Evolutionary conservation across 2,329 filamentous ascomycete genomes (phyloP), one percentile per base, ranked within the genome.

Genomic region (Fusarium concolor): DNA sequence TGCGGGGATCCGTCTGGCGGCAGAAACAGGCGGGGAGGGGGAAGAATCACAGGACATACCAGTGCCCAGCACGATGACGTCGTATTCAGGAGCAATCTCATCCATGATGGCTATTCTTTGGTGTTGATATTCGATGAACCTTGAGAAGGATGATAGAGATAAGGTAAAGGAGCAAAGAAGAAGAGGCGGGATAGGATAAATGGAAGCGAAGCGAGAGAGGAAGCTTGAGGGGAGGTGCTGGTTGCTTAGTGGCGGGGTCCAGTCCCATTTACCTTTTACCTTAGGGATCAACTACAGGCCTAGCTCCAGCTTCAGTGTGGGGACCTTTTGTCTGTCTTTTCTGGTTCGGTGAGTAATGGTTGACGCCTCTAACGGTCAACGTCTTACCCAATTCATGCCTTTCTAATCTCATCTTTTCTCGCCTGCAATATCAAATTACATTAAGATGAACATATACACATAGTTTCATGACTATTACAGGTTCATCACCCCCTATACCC

Each of bases 1-100:
- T 71, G 71, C 69, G 71, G 69, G 71, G 70, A 65, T 66, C 61
- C 39, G 46, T 51, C 50, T 47, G 37, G 60, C 52, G 53, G 59
- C 61, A 64, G 52, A 46, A 43, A 69, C 54, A 62, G 53, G 43
- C 59, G 49, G 56, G 54, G 64, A n/a, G 58, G 55, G 43, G 47
- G 43, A 31, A 33, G 22, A 39, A n/a, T 24, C 28, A 53, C 24
- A 28, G n/a, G 74, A 82, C 88, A 78, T 86, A 97, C 94, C 94
- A 81, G 96, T 99, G 87, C 96, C 96, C 80, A 99, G 89, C 80
- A 99, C 96, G 79, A 99, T 90, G 82, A 97, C 93, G 88, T 99
- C 96, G 88, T 99, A 99, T 83, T 97, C 94, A 79, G 93, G 92
- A 74, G 94, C 93, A 79, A 99, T 97, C 83, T 98, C 96, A 79